Percentiles rank a stretch among this genome's conserved stretches.
Conservation (phyloP, 2,329 filamentous ascomycete genomes). For the Trichoderma atroviride region DNA sequence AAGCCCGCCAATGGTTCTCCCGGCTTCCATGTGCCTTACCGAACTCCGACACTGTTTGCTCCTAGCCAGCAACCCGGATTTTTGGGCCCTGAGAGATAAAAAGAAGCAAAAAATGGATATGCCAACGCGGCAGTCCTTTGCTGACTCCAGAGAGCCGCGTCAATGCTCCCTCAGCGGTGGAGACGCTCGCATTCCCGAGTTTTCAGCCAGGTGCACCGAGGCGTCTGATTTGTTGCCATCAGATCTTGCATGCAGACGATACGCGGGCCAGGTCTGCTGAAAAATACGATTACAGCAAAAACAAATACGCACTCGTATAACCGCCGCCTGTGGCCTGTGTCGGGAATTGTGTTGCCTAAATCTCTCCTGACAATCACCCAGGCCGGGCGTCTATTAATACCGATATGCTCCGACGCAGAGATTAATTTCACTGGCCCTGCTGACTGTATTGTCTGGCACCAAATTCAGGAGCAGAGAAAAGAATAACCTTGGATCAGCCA, state of each 20-base stretch:
- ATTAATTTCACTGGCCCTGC: not conserved
- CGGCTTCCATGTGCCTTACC: conserved; percentile 11
- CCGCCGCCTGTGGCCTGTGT: not conserved
- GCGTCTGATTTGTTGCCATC: conserved; percentile 8
- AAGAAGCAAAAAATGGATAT: not conserved
- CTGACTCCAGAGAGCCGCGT: conserved; percentile 6
- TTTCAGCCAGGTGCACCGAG: not conserved
- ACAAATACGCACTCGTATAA: not conserved
- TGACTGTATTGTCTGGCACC: not conserved
- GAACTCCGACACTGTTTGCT: not conserved
- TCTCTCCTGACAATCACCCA: not conserved
- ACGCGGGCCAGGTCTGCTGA: not conserved
- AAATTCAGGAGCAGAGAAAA: not conserved
- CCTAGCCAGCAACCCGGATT: not conserved
- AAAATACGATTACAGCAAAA: not conserved
- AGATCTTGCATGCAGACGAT: conserved; percentile 23
- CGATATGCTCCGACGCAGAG: not conserved
- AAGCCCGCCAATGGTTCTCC: not conserved
- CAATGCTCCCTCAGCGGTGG: conserved; percentile 15
- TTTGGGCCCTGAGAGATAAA: not conserved
- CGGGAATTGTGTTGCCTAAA: not conserved
- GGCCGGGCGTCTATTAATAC: not conserved
- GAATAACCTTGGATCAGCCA: not conserved
- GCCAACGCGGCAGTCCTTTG: not conserved
- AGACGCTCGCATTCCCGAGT: conserved; percentile 1